phyloP scores from a whole-genome alignment of 2,329 filamentous ascomycete genomes.

The Talaromyces sp. region DNA sequence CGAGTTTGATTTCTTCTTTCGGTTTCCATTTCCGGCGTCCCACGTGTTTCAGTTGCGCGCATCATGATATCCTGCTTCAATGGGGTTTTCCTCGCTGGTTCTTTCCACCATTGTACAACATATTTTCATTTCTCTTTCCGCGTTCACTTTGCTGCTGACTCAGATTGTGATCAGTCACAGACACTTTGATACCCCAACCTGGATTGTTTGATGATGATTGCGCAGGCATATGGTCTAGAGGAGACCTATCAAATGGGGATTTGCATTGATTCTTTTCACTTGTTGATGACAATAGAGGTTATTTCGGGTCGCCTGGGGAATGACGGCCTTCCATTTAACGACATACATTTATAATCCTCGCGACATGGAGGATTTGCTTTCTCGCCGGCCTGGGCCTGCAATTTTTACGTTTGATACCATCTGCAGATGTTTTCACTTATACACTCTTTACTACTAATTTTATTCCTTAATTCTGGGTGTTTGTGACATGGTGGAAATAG shows the following conservation, averaged over 20 bases:
- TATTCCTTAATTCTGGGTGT: slow-evolving; percentile 1
- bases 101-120: slow-evolving; percentile 20
- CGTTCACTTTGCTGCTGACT: slow-evolving; percentile 18
- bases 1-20: background rate
- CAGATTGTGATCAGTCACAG: slow-evolving; percentile 20
- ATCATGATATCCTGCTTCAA: slow-evolving; percentile 17
- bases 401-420: slow-evolving; percentile 16
- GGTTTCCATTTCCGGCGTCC: slow-evolving; percentile 15
- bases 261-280: slow-evolving; percentile 17
- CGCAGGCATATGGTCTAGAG: slow-evolving; percentile 8
- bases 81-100: slow-evolving; percentile 14
- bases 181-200: slow-evolving; percentile 23
- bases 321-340: slow-evolving; percentile 8
- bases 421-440: slow-evolving; percentile 11
- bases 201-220: slow-evolving; percentile 15
- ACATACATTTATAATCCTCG: slow-evolving; percentile 31
- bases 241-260: slow-evolving; percentile 8
- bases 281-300: slow-evolving; percentile 37
- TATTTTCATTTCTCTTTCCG: slow-evolving; percentile 15
- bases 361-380: slow-evolving; percentile 22
- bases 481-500: background rate
- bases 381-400: slow-evolving; percentile 10
- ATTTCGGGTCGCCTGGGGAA: slow-evolving; percentile 29
- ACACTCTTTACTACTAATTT: slow-evolving; percentile 5
- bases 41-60: slow-evolving; percentile 12